Percentiles rank a stretch among this genome's conserved stretches.
These are phyloP conservation scores for Kockovaella imperatae DNA, from an alignment of 768 basidiomycete species.

Conservation along the genomic window DNA sequence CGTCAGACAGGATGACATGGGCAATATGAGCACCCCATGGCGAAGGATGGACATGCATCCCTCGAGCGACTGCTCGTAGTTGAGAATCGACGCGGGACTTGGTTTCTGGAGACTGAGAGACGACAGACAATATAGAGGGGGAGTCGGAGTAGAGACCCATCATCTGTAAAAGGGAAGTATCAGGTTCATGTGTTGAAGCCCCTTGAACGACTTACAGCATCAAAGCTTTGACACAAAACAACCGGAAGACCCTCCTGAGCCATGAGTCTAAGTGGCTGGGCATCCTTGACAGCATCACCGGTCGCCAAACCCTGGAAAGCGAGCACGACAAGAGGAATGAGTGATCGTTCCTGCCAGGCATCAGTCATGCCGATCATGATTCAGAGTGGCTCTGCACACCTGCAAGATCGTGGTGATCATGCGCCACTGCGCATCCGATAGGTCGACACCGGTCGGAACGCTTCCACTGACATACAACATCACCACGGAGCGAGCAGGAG, in stretches of 20 bases:
- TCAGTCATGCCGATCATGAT: not conserved
- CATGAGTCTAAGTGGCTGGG: conserved; percentile 39
- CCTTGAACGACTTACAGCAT: conserved; percentile 29
- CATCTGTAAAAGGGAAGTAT: conserved; percentile 32
- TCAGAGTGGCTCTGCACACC: conserved; percentile 17
- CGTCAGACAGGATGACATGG: conserved; percentile 59
- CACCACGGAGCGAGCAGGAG: conserved; percentile 58
- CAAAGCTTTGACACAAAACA: conserved; percentile 40
- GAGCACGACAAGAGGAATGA: conserved; percentile 37
- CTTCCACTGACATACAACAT: conserved; percentile 51
- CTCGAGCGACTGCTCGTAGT: conserved; percentile 32
- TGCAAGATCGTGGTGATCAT: conserved; percentile 36
- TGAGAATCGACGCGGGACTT: conserved; percentile 41
- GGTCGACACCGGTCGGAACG: conserved; percentile 49
- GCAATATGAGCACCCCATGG: conserved; percentile 41
- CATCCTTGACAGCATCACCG: conserved; percentile 37
- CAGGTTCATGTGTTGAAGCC: not conserved
- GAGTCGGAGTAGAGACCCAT: conserved; percentile 45
- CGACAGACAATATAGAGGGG: conserved; percentile 41
- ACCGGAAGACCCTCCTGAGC: conserved; percentile 39
- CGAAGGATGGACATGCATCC: conserved; percentile 41
- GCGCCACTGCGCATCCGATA: conserved; percentile 37
- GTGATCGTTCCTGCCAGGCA: conserved; percentile 41
- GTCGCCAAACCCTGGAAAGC: conserved; percentile 39
- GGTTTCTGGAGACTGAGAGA: conserved; percentile 27